phyloP scores from a whole-genome alignment of 1,139 yeast genomes.

The Taphrina confusa region DNA sequence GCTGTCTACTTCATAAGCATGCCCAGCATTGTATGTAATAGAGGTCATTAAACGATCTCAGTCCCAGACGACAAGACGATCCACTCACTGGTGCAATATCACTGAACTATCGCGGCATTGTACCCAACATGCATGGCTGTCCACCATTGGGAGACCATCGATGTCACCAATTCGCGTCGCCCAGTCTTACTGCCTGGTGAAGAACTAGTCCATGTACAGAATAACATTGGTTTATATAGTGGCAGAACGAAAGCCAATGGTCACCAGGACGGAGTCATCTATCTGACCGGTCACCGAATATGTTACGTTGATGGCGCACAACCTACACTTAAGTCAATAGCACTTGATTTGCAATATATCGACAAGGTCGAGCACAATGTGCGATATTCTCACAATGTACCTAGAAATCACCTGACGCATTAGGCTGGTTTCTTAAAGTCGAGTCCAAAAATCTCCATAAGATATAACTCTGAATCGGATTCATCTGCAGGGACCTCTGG shows the following conservation, averaged over 20 bases:
- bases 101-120: no score
- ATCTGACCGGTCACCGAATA: constrained; percentile 70
- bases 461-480: background rate
- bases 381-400: no score
- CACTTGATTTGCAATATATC: constrained; percentile 55
- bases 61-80: no score
- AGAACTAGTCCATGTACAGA: constrained; percentile 48
- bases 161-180: constrained; percentile 53
- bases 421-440: constrained; percentile 64
- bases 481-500: constrained; percentile 18
- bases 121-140: constrained; percentile 29
- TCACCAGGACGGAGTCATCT: constrained; percentile 74
- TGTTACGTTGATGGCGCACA: constrained; percentile 65
- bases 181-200: constrained; percentile 53
- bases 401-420: background rate
- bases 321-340: constrained; percentile 53
- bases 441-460: constrained; percentile 66
- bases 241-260: constrained; percentile 59
- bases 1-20: no score
- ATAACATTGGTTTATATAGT: constrained; percentile 46
- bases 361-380: constrained; percentile 54
- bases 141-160: constrained; percentile 51
- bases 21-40: no score
- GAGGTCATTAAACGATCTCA: no score
- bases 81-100: no score